These are phyloP conservation scores for Pseudohalonectria lignicola DNA, from an alignment of 2,329 filamentous ascomycete genomes.

Conservation along the genomic window DNA sequence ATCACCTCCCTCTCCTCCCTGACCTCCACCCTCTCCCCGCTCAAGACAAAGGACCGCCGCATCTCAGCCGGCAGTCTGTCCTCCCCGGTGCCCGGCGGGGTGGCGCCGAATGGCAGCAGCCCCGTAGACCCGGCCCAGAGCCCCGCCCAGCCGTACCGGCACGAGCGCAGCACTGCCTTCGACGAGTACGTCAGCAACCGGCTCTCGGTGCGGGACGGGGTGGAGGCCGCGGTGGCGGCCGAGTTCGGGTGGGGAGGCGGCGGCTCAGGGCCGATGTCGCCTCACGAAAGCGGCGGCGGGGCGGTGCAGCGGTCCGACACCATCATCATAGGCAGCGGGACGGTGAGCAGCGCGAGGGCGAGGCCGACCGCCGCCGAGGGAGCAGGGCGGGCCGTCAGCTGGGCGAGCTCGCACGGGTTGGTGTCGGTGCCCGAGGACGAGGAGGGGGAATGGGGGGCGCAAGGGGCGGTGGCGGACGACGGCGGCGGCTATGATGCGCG, in stretches of 20 bases:
- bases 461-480: background rate
- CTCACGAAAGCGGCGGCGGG: too few species aligned
- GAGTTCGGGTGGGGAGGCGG: slow-evolving; percentile 20
- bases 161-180: slow-evolving; percentile 16
- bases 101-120: too few species aligned
- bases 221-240: slow-evolving; percentile 19
- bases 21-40: too few species aligned
- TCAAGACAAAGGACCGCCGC: too few species aligned
- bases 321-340: slow-evolving; percentile 7
- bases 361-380: background rate
- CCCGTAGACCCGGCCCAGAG: too few species aligned
- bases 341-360: background rate
- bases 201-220: slow-evolving; percentile 6
- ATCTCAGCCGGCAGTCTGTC: too few species aligned
- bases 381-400: background rate
- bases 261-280: slow-evolving; percentile 2
- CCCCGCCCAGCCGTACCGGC: slow-evolving; percentile 13
- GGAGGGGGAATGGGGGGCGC: background rate
- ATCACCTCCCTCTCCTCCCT: background rate
- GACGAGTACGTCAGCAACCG: slow-evolving; percentile 12
- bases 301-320: slow-evolving; percentile 14
- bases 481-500: too few species aligned
- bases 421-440: background rate
- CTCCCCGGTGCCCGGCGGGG: too few species aligned
- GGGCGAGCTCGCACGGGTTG: background rate